These are phyloP conservation scores for Cornus kousa DNA, from an alignment of 148 eudicot species.

Conservation along the genomic window DNA sequence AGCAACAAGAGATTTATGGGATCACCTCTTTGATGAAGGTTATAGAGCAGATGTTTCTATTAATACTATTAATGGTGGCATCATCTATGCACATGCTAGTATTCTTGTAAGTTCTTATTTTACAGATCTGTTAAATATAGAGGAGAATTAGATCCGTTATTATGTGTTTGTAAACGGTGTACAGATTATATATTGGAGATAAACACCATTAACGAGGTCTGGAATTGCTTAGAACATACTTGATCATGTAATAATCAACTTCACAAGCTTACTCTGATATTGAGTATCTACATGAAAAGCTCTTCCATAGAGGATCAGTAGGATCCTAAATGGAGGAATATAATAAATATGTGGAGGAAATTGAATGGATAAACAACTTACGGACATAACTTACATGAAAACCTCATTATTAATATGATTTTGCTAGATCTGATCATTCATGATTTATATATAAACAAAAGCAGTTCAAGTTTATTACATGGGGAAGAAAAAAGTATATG, in stretches of 20 bases:
- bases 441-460: not conserved
- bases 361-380: too few species aligned
- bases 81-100: conserved; percentile 76
- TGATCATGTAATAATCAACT: not conserved
- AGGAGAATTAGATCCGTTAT: not conserved
- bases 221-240: not conserved
- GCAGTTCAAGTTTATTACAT: not conserved
- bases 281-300: not conserved
- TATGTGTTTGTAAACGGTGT: not conserved
- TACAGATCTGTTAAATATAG: not conserved
- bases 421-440: not conserved
- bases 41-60: conserved; percentile 77
- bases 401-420: not conserved
- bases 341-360: too few species aligned
- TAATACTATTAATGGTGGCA: conserved; percentile 47
- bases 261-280: not conserved
- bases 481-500: not conserved
- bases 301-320: not conserved
- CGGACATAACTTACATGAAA: too few species aligned
- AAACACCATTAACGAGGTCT: not conserved
- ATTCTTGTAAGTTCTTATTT: conserved; percentile 52
- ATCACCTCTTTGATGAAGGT: conserved; percentile 75
- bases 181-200: not conserved
- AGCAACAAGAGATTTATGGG: conserved; percentile 53
- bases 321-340: too few species aligned